Base-by-base conservation (phyloP, 2,329 filamentous ascomycete genomes). In the Cladosporium velox region DNA sequence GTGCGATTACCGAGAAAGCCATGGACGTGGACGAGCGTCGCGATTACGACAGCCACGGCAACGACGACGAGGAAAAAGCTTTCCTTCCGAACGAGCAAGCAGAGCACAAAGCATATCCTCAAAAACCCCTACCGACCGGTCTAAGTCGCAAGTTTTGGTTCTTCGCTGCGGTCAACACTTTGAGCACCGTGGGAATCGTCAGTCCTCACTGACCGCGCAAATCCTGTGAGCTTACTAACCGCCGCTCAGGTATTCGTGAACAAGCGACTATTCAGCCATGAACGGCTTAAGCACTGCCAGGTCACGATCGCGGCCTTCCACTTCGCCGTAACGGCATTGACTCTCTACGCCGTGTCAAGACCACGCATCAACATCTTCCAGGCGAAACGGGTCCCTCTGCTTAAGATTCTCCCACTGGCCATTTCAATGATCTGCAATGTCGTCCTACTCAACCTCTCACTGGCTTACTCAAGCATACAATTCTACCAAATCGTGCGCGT, bases 401-500 rank as follows among this genome's bases (percentile, higher is more conserved):
- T 79, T 66, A 82, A 86, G 41, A 85, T 91, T 65, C 78, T 90
- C 21, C 89, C 88, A 3, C 80, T 91, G n/a, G 86, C 87, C 2
- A 72, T 88, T 34, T 85, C 87, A 72, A 90, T 91, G 88, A 84
- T 86, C 61, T 80, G 88, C 67, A 90, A 90, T 76, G 87, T 91
- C 73, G 87, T 91, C 68, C 80, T 91, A 11, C 88, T 87, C 11
- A 91, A 91, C 72, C 78, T 90, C 7, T 90, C 87, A 1, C 80
- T 91, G 52, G 88, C 88, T 34, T 89, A 86, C 75, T 90, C 88
- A 26, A 85, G 85, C 60, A 86, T 91, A 51, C 88, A 87, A 51
- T 90, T 91, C 75, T 91, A 90, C 76, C 88, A 91, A 75, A 85
- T 90, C 59, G 87, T 87, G 4, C 85, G 88, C 28, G 88, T 90